phyloP scores from a whole-genome alignment of 2,329 filamentous ascomycete genomes.

The Endocalyx cinctus region DNA sequence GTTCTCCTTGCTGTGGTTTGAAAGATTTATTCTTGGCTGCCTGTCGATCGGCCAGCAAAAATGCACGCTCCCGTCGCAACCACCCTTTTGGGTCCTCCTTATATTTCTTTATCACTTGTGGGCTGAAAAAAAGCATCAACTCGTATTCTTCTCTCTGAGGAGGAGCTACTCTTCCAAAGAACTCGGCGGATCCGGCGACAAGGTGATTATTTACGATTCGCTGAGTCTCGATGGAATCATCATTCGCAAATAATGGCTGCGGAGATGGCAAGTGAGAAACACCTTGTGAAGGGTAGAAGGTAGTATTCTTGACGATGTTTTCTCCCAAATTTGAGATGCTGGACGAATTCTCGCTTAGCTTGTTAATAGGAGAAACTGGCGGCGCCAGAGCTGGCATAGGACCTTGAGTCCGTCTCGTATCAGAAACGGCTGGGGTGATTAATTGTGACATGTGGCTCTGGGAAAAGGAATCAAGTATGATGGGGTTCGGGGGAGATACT shows the following conservation, averaged over 20 bases:
- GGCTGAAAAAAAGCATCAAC: constrained; percentile 48
- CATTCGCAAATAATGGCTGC: constrained; percentile 44
- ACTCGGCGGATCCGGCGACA: constrained; percentile 34
- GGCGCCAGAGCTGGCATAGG: constrained; percentile 48
- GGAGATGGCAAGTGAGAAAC: constrained; percentile 35
- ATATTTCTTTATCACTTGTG: constrained; percentile 46
- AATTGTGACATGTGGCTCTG: constrained; percentile 21
- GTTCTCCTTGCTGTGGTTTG: constrained; percentile 28
- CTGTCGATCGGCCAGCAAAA: constrained; percentile 43
- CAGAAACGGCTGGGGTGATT: constrained; percentile 19
- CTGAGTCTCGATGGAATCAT: constrained; percentile 36
- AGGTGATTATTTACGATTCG: constrained; percentile 48
- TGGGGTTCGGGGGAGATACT: constrained; percentile 59
- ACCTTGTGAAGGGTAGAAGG: constrained; percentile 51
- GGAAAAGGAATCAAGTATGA: constrained; percentile 48
- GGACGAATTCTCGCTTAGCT: constrained; percentile 27
- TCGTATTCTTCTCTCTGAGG: constrained; percentile 51
- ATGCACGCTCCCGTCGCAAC: constrained; percentile 46
- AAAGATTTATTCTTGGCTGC: constrained; percentile 34
- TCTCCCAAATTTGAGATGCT: constrained; percentile 22
- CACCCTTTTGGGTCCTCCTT: constrained; percentile 40
- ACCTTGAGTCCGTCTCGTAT: constrained; percentile 28
- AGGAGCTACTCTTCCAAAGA: constrained; percentile 40
- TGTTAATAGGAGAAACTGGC: constrained; percentile 51
- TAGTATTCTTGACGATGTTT: constrained; percentile 46